Percentiles rank a stretch among this genome's conserved stretches.
Evolutionary conservation across 2,329 filamentous ascomycete species (phyloP).

Genomic region (Diaporthe capsici): DNA sequence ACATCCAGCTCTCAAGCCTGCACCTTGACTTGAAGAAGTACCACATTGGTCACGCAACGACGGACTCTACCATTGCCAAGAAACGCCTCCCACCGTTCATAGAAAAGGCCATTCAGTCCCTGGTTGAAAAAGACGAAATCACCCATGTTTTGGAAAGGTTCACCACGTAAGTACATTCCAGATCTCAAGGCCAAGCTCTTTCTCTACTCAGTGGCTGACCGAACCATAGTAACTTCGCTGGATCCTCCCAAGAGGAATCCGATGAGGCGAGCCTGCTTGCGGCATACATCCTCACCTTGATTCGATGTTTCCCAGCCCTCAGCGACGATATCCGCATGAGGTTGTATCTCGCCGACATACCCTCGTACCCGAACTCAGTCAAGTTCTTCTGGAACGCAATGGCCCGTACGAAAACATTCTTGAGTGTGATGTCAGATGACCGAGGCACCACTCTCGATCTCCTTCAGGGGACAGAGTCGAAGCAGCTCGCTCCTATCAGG

Average conservation of each 20-base stretch:
- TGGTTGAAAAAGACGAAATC: constrained; percentile 84
- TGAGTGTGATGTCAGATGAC: constrained; percentile 50
- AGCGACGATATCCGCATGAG: constrained; percentile 96
- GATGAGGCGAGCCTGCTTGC: constrained; percentile 81
- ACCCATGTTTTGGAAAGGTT: constrained; percentile 68
- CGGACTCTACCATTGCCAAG: constrained; percentile 46
- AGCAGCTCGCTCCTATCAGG: constrained; percentile 38
- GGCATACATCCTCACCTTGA: constrained; percentile 86
- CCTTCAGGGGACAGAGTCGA: constrained; percentile 45
- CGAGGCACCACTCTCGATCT: constrained; percentile 48
- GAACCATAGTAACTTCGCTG: constrained; percentile 47
- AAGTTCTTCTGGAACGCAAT: constrained; percentile 86
- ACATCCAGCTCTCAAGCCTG: constrained; percentile 66
- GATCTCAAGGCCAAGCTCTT: background rate
- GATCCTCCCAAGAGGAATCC: constrained; percentile 54
- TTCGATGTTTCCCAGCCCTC: constrained; percentile 85
- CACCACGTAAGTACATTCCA: constrained; percentile 52
- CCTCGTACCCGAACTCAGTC: constrained; percentile 72
- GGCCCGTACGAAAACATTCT: constrained; percentile 59
- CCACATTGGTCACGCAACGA: constrained; percentile 55
- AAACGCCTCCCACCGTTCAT: constrained; percentile 69
- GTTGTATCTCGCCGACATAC: constrained; percentile 82
- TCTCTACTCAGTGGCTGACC: constrained; percentile 11
- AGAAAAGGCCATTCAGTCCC: constrained; percentile 74
- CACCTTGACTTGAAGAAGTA: constrained; percentile 65